A percentile compares a stretch with the other conserved stretches of the same genome.
Conservation (phyloP, 495 filamentous ascomycete species). For the Filosporella fistucella region DNA sequence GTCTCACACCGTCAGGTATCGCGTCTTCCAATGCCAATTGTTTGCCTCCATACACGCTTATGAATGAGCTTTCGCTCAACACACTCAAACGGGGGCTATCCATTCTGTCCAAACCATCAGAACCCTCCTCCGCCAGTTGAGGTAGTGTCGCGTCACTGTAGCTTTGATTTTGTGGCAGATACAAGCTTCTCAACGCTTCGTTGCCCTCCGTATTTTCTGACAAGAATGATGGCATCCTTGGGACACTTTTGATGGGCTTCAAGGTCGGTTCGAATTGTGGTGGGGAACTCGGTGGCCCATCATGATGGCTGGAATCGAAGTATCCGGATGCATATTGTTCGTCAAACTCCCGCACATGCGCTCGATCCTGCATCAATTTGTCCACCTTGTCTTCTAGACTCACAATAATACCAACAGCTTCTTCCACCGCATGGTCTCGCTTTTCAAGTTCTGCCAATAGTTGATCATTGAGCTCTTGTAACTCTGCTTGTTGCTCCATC, state of each 20-base stretch:
- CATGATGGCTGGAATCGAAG: conserved; percentile 12
- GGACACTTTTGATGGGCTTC: conserved; percentile 5
- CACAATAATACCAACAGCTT: conserved; percentile 79
- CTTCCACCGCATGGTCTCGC: conserved; percentile 71
- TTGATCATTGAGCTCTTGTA: conserved; percentile 58
- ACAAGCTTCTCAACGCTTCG: conserved; percentile 61
- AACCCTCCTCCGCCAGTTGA: conserved; percentile 28
- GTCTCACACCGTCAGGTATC: conserved; percentile 15
- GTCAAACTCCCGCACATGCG: conserved; percentile 16
- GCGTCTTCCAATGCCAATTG: conserved; percentile 19
- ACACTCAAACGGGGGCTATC: conserved; percentile 67
- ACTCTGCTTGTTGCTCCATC: conserved; percentile 41
- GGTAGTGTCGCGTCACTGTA: conserved; percentile 34
- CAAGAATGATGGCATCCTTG: conserved; percentile 61
- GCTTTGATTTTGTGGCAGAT: conserved; percentile 45
- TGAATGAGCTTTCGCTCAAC: conserved; percentile 75
- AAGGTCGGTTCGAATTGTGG: conserved; percentile 9
- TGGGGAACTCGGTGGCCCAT: conserved; percentile 15
- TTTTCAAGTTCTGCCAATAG: conserved; percentile 67
- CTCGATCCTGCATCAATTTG: conserved; percentile 36
- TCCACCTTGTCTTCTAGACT: conserved; percentile 65
- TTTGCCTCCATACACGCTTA: conserved; percentile 56
- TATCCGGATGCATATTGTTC: conserved; percentile 12
- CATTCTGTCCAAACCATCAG: conserved; percentile 32
- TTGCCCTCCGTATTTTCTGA: conserved; percentile 57